A percentile compares a stretch with the other conserved stretches of the same genome.
phyloP scores from a whole-genome alignment of 176 grass and related monocot species.

The Alloteropsis semialata region DNA sequence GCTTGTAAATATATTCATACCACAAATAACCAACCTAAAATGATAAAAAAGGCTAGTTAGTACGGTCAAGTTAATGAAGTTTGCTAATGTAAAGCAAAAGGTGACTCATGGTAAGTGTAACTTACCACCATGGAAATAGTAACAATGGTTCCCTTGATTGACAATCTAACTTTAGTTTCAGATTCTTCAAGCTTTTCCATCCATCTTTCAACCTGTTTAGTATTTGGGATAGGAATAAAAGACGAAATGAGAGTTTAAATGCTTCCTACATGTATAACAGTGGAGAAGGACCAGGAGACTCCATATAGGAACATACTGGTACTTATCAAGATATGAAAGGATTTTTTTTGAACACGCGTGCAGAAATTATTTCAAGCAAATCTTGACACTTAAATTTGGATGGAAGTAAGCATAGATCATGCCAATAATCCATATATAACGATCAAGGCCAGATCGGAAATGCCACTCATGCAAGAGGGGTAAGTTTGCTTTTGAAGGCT shows the following conservation, averaged over 20 bases:
- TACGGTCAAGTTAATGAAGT: background rate
- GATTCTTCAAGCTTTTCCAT: conserved; percentile 96
- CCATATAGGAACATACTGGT: background rate
- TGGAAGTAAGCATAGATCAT: conserved; percentile 99
- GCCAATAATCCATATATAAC: conserved; percentile 97
- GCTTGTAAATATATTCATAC: conserved; percentile 98
- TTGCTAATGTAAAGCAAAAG: background rate
- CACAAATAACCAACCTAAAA: conserved; percentile 81
- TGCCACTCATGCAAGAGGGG: conserved; percentile 87
- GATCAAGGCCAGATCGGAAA: conserved; percentile 93
- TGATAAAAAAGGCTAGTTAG: conserved; percentile 22
- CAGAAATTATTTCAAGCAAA: background rate
- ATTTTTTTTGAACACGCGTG: background rate
- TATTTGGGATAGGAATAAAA: background rate
- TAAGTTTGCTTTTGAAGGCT: conserved; percentile 69
- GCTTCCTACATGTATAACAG: background rate
- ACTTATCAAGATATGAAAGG: background rate
- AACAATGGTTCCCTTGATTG: conserved; percentile 70
- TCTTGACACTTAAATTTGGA: conserved; percentile 68
- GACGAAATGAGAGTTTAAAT: background rate
- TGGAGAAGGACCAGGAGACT: background rate
- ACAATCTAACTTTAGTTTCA: conserved; percentile 71
- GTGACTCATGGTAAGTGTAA: background rate
- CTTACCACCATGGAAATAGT: conserved; percentile 76
- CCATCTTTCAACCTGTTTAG: conserved; percentile 81